Percentiles rank a stretch among this genome's conserved stretches.
These are phyloP conservation scores for Pichia occidentalis DNA, from an alignment of 805 yeast species.

Conservation along the genomic window DNA sequence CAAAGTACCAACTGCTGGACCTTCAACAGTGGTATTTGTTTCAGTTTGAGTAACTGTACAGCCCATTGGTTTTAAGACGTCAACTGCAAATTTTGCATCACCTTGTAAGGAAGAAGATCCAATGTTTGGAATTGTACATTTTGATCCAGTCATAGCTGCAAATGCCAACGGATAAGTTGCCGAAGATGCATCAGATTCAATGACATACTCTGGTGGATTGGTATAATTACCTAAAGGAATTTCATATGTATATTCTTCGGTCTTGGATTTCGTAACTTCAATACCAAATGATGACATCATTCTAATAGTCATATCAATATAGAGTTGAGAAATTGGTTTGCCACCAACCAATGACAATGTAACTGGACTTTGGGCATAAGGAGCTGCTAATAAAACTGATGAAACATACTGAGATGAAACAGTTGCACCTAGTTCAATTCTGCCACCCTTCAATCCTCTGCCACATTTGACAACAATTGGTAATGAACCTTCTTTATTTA, in stretches of 20 bases:
- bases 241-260: conserved; percentile 79
- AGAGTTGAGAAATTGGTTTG: conserved; percentile 90
- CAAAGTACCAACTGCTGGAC: conserved; percentile 68
- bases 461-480: conserved; percentile 73
- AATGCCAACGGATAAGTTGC: conserved; percentile 97
- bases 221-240: conserved; percentile 78
- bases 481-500: conserved; percentile 72
- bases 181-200: conserved; percentile 95
- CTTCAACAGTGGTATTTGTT: conserved; percentile 85
- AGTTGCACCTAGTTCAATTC: conserved; percentile 90
- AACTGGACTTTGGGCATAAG: conserved; percentile 85
- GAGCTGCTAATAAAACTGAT: conserved; percentile 94
- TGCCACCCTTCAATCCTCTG: conserved; percentile 75
- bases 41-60: conserved; percentile 79
- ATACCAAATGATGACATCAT: conserved; percentile 94
- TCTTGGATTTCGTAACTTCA: conserved; percentile 56
- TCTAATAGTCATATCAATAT: conserved; percentile 93
- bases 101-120: conserved; percentile 92
- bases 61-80: conserved; percentile 92
- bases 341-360: conserved; percentile 90
- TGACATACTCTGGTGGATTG: conserved; percentile 78
- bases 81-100: conserved; percentile 93
- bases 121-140: conserved; percentile 89
- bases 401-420: conserved; percentile 97
- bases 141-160: conserved; percentile 93